Conservation (phyloP, 208 protist species). For the Sergeia podlipaevii region DNA sequence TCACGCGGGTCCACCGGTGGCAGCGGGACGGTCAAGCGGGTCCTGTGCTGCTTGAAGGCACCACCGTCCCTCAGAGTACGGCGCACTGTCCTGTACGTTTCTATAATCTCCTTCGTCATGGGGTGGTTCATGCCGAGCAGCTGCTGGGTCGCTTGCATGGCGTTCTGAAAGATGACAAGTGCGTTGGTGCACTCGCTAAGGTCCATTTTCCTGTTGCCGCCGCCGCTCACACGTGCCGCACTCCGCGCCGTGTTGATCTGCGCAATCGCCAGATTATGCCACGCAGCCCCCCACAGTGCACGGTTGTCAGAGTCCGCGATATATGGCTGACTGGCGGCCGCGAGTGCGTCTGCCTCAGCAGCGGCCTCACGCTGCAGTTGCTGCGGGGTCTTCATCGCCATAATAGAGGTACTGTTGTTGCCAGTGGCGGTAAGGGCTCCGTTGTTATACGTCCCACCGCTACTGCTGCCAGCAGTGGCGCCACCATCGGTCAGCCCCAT, state of each 20-base stretch:
- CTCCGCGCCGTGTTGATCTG: conserved; percentile 76
- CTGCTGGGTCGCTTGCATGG: conserved; percentile 80
- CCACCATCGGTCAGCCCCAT: neutral
- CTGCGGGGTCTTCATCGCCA: neutral
- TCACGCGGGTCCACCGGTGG: conserved; percentile 71
- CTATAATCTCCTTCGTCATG: conserved; percentile 66
- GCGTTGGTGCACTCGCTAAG: conserved; percentile 67
- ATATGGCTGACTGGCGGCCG: conserved; percentile 27
- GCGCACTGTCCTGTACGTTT: conserved; percentile 71
- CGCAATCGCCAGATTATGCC: conserved; percentile 85
- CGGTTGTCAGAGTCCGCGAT: conserved; percentile 72
- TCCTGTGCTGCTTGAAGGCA: conserved; percentile 75
- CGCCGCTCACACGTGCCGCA: neutral
- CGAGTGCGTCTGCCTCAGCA: conserved; percentile 23
- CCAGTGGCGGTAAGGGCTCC: too few relatives aligned
- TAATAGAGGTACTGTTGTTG: too few relatives aligned
- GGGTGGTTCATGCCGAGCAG: conserved; percentile 71
- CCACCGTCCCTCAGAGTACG: conserved; percentile 43
- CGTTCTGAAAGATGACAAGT: conserved; percentile 74
- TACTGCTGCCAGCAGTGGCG: neutral
- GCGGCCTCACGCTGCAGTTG: too few relatives aligned
- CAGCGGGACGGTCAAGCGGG: conserved; percentile 52
- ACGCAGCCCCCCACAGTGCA: conserved; percentile 84
- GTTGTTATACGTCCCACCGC: too few relatives aligned
- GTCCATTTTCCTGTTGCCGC: conserved; percentile 21